A percentile compares a stretch with the other conserved stretches of the same genome.
These are phyloP conservation scores for Cladophialophora exuberans DNA, from an alignment of 2,329 filamentous ascomycete genomes.

Conservation along the genomic window DNA sequence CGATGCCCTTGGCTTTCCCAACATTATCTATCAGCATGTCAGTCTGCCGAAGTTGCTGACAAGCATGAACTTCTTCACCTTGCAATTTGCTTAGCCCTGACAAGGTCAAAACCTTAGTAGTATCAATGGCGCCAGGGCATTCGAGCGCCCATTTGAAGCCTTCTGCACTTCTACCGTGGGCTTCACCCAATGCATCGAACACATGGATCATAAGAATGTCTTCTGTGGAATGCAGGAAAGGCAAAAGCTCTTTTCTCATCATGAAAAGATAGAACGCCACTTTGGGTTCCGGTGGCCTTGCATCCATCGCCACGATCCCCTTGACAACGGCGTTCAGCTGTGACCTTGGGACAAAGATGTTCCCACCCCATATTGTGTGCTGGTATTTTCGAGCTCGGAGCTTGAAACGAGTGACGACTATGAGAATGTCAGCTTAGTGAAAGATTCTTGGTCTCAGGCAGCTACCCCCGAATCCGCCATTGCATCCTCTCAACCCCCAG, in stretches of 20 bases:
- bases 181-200: slow-evolving; percentile 1
- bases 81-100: slow-evolving; percentile 3
- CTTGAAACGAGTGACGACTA: slow-evolving; percentile 8
- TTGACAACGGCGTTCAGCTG: slow-evolving; percentile 4
- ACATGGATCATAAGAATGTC: slow-evolving; percentile 9
- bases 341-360: slow-evolving; percentile 8
- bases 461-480: slow-evolving; percentile 5
- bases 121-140: slow-evolving; percentile 5
- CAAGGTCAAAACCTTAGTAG: background rate
- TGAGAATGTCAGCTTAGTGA: background rate
- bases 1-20: slow-evolving; percentile 3
- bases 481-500: background rate
- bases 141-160: slow-evolving; percentile 12
- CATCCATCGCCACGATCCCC: slow-evolving; percentile 9
- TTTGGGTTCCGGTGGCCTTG: slow-evolving; percentile 8
- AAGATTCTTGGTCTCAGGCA: background rate
- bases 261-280: slow-evolving; percentile 7
- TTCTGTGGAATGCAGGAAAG: background rate
- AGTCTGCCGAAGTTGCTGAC: background rate
- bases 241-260: slow-evolving; percentile 7
- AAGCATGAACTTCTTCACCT: background rate
- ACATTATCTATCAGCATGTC: background rate
- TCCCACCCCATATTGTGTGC: background rate
- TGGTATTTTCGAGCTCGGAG: slow-evolving; percentile 7
- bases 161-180: slow-evolving; percentile 1